A percentile compares a stretch with the other conserved stretches of the same genome.
Evolutionary conservation across 352 stramenopile genomes (phyloP).

Genomic region (Pythium pectinolyticum): DNA sequence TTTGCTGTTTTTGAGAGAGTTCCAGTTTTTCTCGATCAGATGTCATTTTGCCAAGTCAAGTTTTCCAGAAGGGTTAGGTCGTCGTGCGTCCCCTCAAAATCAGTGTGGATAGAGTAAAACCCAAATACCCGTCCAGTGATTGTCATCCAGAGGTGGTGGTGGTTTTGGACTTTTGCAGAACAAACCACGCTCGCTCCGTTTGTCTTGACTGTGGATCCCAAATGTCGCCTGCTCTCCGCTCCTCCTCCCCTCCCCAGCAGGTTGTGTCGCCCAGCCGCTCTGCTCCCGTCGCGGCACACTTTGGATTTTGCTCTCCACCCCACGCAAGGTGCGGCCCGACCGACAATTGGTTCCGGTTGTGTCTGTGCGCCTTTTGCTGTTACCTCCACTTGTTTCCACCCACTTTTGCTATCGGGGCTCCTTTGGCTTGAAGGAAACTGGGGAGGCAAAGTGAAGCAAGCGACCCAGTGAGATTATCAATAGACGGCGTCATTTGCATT

Average conservation of each 20-base stretch:
- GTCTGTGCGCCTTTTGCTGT: slow-evolving; percentile 11
- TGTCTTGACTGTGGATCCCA: neutral
- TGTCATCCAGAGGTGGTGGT: slow-evolving; percentile 1
- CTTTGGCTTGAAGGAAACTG: slow-evolving; percentile 18
- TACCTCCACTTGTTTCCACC: slow-evolving; percentile 9
- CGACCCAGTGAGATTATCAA: slow-evolving; percentile 3
- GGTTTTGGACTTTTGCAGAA: slow-evolving; percentile 18
- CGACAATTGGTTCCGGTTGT: too few relatives aligned
- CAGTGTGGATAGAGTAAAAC: slow-evolving; percentile 4
- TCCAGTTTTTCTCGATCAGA: slow-evolving; percentile 4
- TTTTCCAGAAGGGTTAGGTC: slow-evolving; percentile 11
- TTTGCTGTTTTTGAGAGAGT: neutral
- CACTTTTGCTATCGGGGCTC: slow-evolving; percentile 27
- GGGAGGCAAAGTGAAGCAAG: neutral
- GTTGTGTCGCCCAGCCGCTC: slow-evolving; percentile 6
- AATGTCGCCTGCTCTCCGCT: neutral
- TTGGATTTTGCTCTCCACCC: slow-evolving; percentile 43
- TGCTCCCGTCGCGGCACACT: slow-evolving; percentile 24
- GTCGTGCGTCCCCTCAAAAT: slow-evolving; percentile 18
- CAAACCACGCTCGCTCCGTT: too few relatives aligned
- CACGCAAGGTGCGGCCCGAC: slow-evolving; percentile 6
- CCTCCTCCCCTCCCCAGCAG: slow-evolving; percentile 5
- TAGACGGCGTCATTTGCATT: neutral
- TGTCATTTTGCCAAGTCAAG: slow-evolving; percentile 9
- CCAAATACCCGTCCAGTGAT: slow-evolving; percentile 13